These are phyloP conservation scores for Batrachochytrium dendrobatidis DNA, from an alignment of 371 early-diverging fungal species.

Conservation along the genomic window DNA sequence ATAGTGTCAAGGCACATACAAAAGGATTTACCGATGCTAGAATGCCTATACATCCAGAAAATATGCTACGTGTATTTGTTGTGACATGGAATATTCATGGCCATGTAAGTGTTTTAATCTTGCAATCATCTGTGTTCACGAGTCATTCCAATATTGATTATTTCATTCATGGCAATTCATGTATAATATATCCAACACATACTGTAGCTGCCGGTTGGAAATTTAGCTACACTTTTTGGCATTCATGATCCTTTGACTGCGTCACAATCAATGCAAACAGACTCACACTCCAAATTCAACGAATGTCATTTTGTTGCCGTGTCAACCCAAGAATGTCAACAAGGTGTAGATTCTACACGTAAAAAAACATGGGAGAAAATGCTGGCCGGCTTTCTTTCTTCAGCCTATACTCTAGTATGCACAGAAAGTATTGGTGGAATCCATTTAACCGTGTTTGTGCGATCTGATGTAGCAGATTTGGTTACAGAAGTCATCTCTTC, in stretches of 20 bases:
- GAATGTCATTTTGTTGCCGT: conserved; percentile 57
- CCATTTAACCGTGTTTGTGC: conserved; percentile 62
- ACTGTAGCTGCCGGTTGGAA: conserved; percentile 15
- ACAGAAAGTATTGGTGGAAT: conserved; percentile 60
- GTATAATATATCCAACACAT: conserved; percentile 2
- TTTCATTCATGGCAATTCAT: conserved; percentile 2
- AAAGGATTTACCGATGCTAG: background rate
- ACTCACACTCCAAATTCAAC: conserved; percentile 1
- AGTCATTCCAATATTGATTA: background rate
- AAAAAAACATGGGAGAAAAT: conserved; percentile 56
- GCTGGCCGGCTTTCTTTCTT: conserved; percentile 30
- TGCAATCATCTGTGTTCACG: no score
- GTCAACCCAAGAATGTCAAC: conserved; percentile 70
- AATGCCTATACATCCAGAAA: background rate
- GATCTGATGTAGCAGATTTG: conserved; percentile 2
- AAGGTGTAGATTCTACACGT: conserved; percentile 46
- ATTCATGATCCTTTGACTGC: no score
- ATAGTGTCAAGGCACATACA: no score
- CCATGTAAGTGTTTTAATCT: no score
- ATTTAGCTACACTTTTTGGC: conserved; percentile 20
- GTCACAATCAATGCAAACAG: conserved; percentile 3
- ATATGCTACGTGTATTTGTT: conserved; percentile 38
- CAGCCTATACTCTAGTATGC: conserved; percentile 43
- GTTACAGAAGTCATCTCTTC: conserved; percentile 4
- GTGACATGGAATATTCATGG: conserved; percentile 78